A percentile compares a stretch with the other conserved stretches of the same genome.
These are phyloP conservation scores for Cryptococcus floricola DNA, from an alignment of 1,284 basidiomycete genomes.

Conservation along the genomic window DNA sequence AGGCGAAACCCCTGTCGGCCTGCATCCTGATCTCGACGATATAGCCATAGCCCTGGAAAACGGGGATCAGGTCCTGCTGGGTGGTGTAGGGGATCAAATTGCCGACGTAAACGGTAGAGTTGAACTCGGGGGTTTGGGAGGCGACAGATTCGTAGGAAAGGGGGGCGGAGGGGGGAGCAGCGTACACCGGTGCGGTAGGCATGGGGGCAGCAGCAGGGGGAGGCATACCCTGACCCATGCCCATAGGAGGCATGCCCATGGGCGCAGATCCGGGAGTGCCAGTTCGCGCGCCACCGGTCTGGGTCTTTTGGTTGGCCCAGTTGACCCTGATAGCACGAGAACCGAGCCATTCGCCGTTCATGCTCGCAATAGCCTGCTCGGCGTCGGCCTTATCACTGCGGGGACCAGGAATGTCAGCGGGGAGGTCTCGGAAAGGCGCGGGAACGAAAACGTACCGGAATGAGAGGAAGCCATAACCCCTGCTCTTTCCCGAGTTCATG, in stretches of 20 bases:
- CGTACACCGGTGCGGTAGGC: background rate
- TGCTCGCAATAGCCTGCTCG: constrained; percentile 94
- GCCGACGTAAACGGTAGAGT: constrained; percentile 95
- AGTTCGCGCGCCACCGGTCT: constrained; percentile 50
- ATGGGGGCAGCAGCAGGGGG: constrained; percentile 9
- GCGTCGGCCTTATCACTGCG: constrained; percentile 96
- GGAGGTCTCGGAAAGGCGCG: constrained; percentile 44
- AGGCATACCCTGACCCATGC: constrained; percentile 7
- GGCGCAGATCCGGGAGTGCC: constrained; percentile 13
- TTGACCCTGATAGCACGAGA: constrained; percentile 97
- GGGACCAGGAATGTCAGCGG: constrained; percentile 69
- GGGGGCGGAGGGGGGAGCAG: constrained; percentile 53
- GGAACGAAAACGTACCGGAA: constrained; percentile 46
- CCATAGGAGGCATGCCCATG: constrained; percentile 6
- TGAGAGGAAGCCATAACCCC: constrained; percentile 57
- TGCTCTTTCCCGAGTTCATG: constrained; percentile 96
- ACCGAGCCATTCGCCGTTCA: constrained; percentile 99
- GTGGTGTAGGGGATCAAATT: constrained; percentile 95
- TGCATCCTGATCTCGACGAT: constrained; percentile 98
- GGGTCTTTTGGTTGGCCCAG: constrained; percentile 97
- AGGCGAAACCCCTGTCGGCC: constrained; percentile 94
- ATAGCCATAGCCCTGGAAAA: constrained; percentile 91
- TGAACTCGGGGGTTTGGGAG: constrained; percentile 81
- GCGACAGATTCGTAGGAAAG: constrained; percentile 83
- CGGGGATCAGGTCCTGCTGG: constrained; percentile 88